Evolutionary conservation across 805 yeast species (phyloP), one percentile per base, ranked within the genome.

Genomic region (Dipodascus geniculatus): DNA sequence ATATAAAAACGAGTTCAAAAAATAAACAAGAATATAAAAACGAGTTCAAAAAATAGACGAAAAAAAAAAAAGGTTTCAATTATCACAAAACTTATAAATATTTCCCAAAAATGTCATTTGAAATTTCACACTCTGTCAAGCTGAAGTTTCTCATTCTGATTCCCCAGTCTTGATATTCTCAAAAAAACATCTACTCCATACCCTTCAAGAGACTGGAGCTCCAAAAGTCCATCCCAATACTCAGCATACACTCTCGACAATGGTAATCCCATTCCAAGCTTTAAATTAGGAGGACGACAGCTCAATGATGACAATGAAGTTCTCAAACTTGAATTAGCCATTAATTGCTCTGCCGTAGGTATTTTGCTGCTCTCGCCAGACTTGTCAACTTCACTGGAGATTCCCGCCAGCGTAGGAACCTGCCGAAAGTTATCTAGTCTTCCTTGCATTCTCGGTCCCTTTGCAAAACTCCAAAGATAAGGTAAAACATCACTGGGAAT

Each of bases 181-280:
- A 93, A 70, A 56, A 84, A 83, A 0, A 91, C 89, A 64, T 91
- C 99, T 38, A 93, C 81, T 1, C 99, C 99, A 61, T 84, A 87
- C 1, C 96, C 97, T 56, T 88, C 91, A 51, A 91, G 71, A 0
- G 95, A 83, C 60, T 83, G 83, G 76, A 91, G 79, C 55, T 82
- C 83, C 51, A 91, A 68, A 51, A 84, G 86, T 3, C 98, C 98
- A 61, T 90, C 93, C 98, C 98, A 91, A 68, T 91, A 91, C 61
- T 91, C 97, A 0, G 96, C 87, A 64, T 91, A 91, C 0, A 90
- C 87, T 60, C 87, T 83, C 62, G 96, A 85, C 85, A 91, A 82
- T 0, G 98, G 96, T 56, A 91, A 71, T 0, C 97, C 96, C 55
- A 91, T 76, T 0, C 97, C 97, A 24, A 91, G 69, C 52, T 85